Percentiles rank a stretch among this genome's conserved stretches.
phyloP scores from a whole-genome alignment of 2,329 filamentous ascomycete genomes.

The Cordyceps cicadae region DNA sequence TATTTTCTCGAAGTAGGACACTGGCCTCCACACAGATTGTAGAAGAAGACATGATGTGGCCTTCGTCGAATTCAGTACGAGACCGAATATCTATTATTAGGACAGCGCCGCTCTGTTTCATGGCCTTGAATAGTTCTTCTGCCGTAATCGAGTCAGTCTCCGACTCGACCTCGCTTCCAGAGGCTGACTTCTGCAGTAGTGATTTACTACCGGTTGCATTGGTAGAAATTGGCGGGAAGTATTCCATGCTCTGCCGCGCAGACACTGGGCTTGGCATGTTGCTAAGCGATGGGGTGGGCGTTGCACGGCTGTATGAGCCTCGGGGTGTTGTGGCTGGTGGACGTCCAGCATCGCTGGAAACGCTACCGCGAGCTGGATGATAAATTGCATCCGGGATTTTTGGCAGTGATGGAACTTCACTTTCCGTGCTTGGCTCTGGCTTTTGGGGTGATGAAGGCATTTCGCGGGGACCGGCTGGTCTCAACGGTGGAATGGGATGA shows the following conservation, averaged over 20 bases:
- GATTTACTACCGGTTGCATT: conserved; percentile 16
- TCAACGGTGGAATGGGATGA: conserved; percentile 34
- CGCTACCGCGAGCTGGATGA: conserved; percentile 65
- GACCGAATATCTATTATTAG: conserved; percentile 79
- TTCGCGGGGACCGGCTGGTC: conserved; percentile 39
- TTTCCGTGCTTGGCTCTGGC: conserved; percentile 41
- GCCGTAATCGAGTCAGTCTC: conserved; percentile 50
- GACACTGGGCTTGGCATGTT: conserved; percentile 21
- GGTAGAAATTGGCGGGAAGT: conserved; percentile 18
- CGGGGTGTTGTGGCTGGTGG: conserved; percentile 58
- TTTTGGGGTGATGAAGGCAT: conserved; percentile 38
- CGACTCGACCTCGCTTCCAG: conserved; percentile 27
- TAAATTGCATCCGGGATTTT: conserved; percentile 69
- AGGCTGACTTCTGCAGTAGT: conserved; percentile 17
- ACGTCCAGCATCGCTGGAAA: conserved; percentile 56
- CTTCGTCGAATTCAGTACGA: conserved; percentile 73
- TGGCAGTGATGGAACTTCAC: conserved; percentile 50
- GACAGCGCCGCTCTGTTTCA: conserved; percentile 52
- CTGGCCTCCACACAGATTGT: conserved; percentile 85
- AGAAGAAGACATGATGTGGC: conserved; percentile 76
- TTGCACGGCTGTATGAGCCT: conserved; percentile 53
- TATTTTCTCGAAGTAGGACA: conserved; percentile 59
- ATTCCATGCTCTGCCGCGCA: conserved; percentile 24
- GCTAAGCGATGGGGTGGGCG: conserved; percentile 38
- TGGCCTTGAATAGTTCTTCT: conserved; percentile 61